Evolutionary conservation across 1,139 yeast genomes (phyloP).

Genomic region (Saccharomycopsis hybrid): DNA sequence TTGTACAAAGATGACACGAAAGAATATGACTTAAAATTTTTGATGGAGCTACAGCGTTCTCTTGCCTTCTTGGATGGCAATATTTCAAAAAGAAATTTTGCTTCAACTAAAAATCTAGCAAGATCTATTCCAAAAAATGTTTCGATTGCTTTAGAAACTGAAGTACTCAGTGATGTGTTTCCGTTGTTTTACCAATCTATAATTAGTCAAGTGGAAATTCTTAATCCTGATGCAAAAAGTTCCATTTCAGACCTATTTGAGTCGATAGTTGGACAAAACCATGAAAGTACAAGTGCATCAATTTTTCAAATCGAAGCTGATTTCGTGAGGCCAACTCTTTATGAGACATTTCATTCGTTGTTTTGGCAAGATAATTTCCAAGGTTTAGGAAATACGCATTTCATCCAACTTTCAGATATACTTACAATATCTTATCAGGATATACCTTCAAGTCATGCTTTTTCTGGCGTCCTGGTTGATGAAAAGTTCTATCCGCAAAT

Average conservation of each 20-base stretch:
- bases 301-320: conserved; percentile 26
- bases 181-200: conserved; percentile 2
- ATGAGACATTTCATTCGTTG: conserved; percentile 27
- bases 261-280: not conserved
- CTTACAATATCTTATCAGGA: conserved; percentile 25
- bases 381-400: conserved; percentile 21
- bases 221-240: not conserved
- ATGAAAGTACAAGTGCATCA: not conserved
- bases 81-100: conserved; percentile 28
- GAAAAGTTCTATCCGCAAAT: conserved; percentile 31
- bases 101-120: conserved; percentile 27
- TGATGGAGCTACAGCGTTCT: conserved; percentile 28
- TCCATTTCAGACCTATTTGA: not conserved
- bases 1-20: not conserved
- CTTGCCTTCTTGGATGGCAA: conserved; percentile 28
- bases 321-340: conserved; percentile 24
- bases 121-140: conserved; percentile 23
- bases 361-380: conserved; percentile 26
- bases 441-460: conserved; percentile 17
- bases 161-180: conserved; percentile 7
- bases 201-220: not conserved
- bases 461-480: conserved; percentile 25
- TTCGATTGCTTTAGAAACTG: conserved; percentile 23
- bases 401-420: conserved; percentile 27
- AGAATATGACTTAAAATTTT: conserved; percentile 4